Base-by-base conservation (phyloP, 139 green algal species). In the Tetradesmus lagerheimii region DNA sequence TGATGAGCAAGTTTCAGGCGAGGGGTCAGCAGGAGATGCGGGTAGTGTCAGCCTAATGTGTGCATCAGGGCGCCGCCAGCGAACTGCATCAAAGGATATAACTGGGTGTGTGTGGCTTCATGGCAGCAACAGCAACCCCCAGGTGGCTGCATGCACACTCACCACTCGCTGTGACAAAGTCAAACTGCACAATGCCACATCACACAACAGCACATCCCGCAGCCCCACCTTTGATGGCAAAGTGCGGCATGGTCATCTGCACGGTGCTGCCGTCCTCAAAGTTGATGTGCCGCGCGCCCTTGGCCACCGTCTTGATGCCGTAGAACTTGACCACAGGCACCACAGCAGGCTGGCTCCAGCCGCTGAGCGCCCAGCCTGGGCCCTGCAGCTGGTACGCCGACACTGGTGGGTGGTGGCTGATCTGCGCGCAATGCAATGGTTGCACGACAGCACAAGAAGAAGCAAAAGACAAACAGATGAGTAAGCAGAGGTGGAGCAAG, bases 391-490 rank as follows among this genome's bases (percentile, higher is more conserved):
- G 89, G 90, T 97, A 98, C 0, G 95, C 95, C 25, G 92, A 94
- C 18, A 98, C 91, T 14, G 96, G 96, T 1, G 96, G 96, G 89
- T 97, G 95, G 88, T 97, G 96, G 80, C 92, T 95, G 86, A 98
- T 94, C 90, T 98, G 96, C 8, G 47, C 5, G 47, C 8, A 20
- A 20, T 62, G 6, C 47, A 62, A n/a, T n/a, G n/a, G n/a, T n/a
- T n/a, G n/a, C n/a, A n/a, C n/a, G n/a, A n/a, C n/a, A n/a, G n/a
- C n/a, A n/a, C n/a, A n/a, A n/a, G n/a, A n/a, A n/a, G n/a, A n/a
- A 38, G 38, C 15, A n/a, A 3, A 25, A 45, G 37, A 74, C 62
- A 74, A 16, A 11, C 62, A 74, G 15, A 74, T n/a, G 25, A 18
- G 45, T 18, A 57, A 57, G 45, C 11, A 9, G 14, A 57, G 45